Conservation (phyloP, 495 filamentous ascomycete species). For the Hypoxylon trugodes region DNA sequence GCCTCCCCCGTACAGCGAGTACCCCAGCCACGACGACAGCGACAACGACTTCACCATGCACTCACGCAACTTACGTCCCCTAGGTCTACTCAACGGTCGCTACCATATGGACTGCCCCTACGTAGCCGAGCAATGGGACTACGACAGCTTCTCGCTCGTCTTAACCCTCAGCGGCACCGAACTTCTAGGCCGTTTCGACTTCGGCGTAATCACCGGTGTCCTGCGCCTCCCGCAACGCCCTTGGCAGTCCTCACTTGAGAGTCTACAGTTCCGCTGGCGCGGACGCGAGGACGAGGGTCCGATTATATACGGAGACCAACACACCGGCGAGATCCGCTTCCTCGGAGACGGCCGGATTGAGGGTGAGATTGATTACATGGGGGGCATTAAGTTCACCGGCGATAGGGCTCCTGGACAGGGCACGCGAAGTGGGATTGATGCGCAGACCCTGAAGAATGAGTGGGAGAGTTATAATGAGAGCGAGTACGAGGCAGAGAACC, state of each 20-base stretch:
- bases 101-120: slow-evolving; percentile 48
- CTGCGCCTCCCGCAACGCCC: slow-evolving; percentile 43
- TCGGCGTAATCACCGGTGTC: slow-evolving; percentile 43
- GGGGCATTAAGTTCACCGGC: slow-evolving; percentile 36
- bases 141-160: slow-evolving; percentile 29
- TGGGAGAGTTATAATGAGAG: slow-evolving; percentile 37
- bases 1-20: slow-evolving; percentile 36
- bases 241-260: slow-evolving; percentile 33
- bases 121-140: slow-evolving; percentile 20
- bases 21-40: slow-evolving; percentile 2
- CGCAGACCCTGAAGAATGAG: slow-evolving; percentile 29
- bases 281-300: slow-evolving; percentile 36
- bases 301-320: slow-evolving; percentile 14
- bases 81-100: slow-evolving; percentile 57
- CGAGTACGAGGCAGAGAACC: slow-evolving; percentile 24
- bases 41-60: background rate
- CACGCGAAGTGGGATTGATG: slow-evolving; percentile 47
- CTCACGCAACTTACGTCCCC: slow-evolving; percentile 20
- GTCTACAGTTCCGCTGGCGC: slow-evolving; percentile 43
- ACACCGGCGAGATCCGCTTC: slow-evolving; percentile 42
- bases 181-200: slow-evolving; percentile 47
- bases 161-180: slow-evolving; percentile 45
- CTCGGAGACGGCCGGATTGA: slow-evolving; percentile 43
- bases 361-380: slow-evolving; percentile 34
- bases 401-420: slow-evolving; percentile 24